Evolutionary conservation across 2,329 filamentous ascomycete species (phyloP).

Genomic region (Trichoderma brevicompactum): DNA sequence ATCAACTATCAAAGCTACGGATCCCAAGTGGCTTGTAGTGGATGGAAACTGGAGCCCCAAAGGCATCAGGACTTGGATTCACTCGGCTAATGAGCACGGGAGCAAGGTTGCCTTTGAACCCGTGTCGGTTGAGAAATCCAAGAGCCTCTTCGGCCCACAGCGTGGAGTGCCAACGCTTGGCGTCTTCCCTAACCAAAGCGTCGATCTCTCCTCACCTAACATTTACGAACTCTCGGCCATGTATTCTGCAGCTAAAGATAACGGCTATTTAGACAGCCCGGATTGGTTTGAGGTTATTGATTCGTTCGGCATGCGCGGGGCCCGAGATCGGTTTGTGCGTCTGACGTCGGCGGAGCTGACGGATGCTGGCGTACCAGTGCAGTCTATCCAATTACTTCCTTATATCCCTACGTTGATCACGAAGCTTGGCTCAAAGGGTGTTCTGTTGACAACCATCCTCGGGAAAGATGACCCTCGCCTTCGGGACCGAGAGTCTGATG

Average conservation of each 20-base stretch:
- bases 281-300: conserved; percentile 84
- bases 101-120: conserved; percentile 81
- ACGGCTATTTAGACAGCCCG: conserved; percentile 68
- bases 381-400: conserved; percentile 81
- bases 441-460: conserved; percentile 75
- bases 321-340: conserved; percentile 71
- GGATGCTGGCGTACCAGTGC: conserved; percentile 80
- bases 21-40: conserved; percentile 77
- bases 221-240: conserved; percentile 79
- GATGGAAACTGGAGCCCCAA: conserved; percentile 82
- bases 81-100: conserved; percentile 58
- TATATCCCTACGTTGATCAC: conserved; percentile 85
- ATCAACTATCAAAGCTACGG: conserved; percentile 57
- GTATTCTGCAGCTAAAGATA: conserved; percentile 69
- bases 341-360: conserved; percentile 71
- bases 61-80: conserved; percentile 70
- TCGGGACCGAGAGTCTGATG: conserved; percentile 61
- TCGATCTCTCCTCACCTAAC: conserved; percentile 83
- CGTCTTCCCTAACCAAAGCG: conserved; percentile 64
- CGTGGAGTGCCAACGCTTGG: conserved; percentile 47
- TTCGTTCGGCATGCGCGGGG: conserved; percentile 74
- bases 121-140: conserved; percentile 80
- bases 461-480: conserved; percentile 69
- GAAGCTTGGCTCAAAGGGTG: conserved; percentile 78
- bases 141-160: conserved; percentile 63